These are phyloP conservation scores for California macrophylla DNA, from an alignment of 441 rosid genomes.

Conservation along the genomic window DNA sequence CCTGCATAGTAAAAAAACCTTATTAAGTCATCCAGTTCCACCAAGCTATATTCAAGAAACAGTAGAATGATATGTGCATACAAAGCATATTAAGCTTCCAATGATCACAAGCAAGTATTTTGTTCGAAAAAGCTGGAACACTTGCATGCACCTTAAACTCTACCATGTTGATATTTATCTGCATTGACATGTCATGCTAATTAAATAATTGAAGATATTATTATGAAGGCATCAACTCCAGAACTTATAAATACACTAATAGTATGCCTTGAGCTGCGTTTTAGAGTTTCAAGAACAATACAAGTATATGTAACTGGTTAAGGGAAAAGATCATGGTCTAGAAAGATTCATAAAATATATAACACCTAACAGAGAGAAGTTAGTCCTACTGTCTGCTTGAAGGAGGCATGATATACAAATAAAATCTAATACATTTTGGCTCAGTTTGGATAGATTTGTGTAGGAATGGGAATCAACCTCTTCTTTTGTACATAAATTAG, in stretches of 20 bases:
- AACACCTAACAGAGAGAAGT: neutral
- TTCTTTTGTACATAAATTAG: too few relatives aligned
- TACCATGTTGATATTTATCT: neutral
- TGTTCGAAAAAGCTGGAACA: neutral
- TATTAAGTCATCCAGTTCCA: conserved; percentile 16
- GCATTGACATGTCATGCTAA: neutral
- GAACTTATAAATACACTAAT: neutral
- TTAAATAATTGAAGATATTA: neutral
- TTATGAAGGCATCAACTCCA: neutral
- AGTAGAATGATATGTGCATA: neutral
- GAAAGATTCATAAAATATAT: too few relatives aligned
- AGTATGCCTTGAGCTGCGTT: neutral
- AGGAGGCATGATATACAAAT: neutral
- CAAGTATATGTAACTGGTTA: too few relatives aligned
- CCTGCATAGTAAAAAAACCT: conserved; percentile 36
- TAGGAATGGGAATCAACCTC: too few relatives aligned
- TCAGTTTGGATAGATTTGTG: too few relatives aligned
- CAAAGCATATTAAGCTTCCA: neutral
- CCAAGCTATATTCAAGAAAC: neutral
- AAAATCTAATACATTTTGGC: neutral
- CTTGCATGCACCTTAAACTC: neutral
- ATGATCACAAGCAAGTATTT: neutral
- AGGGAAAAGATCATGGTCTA: too few relatives aligned
- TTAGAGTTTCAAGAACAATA: neutral
- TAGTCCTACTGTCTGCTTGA: neutral